A percentile compares a stretch with the other conserved stretches of the same genome.
Evolutionary conservation across 805 yeast species (phyloP).

Genomic region (Myxozyma udenii): DNA sequence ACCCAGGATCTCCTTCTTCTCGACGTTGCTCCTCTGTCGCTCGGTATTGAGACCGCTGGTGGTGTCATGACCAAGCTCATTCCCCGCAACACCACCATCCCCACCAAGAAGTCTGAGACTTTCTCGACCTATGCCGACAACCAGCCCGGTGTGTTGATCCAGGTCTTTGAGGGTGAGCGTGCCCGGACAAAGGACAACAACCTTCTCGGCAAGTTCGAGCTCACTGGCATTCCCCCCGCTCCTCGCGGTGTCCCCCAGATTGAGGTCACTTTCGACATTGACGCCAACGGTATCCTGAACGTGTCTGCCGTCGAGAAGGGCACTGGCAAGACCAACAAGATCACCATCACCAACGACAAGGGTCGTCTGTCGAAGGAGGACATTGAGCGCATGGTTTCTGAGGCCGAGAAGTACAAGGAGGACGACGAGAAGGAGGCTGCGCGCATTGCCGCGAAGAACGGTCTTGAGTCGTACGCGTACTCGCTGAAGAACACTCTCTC

Average conservation of each 20-base stretch:
- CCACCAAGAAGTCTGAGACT: constrained; percentile 94
- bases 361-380: constrained; percentile 98
- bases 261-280: constrained; percentile 95
- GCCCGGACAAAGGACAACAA: constrained; percentile 94
- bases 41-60: constrained; percentile 99
- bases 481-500: constrained; percentile 78
- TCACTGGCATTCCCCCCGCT: constrained; percentile 95
- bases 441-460: constrained; percentile 92
- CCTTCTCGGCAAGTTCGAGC: constrained; percentile 94
- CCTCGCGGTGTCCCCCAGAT: constrained; percentile 99
- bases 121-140: constrained; percentile 97
- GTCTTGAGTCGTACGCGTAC: constrained; percentile 92
- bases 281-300: constrained; percentile 95
- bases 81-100: constrained; percentile 97
- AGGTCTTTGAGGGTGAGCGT: constrained; percentile 98
- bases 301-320: constrained; percentile 97
- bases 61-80: constrained; percentile 98
- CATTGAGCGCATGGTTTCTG: constrained; percentile 95
- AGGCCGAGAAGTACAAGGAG: constrained; percentile 96
- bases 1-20: constrained; percentile 90
- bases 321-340: constrained; percentile 95
- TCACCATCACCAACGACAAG: constrained; percentile 96
- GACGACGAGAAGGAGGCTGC: constrained; percentile 93
- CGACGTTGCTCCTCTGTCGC: constrained; percentile 95
- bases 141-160: constrained; percentile 98